Conservation (phyloP, 176 grass and related monocot genomes). For the Paspalum notatum region DNA sequence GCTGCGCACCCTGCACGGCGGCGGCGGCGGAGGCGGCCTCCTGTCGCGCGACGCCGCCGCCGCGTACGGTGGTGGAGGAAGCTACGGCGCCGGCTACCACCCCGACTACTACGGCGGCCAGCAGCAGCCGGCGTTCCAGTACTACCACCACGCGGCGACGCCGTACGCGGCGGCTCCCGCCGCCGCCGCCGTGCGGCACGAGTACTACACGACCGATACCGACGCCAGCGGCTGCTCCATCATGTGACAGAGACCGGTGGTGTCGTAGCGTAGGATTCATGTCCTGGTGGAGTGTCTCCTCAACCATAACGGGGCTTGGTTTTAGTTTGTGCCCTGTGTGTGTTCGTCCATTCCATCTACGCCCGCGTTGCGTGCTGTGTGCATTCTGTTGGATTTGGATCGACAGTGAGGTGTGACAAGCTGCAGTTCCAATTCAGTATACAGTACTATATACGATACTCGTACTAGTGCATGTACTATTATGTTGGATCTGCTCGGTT, state of each 20-base stretch:
- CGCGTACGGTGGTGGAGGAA: background rate
- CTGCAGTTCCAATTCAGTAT: too few relatives aligned
- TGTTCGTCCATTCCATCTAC: background rate
- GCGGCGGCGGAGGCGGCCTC: background rate
- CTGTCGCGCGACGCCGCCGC: background rate
- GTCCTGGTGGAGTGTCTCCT: background rate
- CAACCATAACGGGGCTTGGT: background rate
- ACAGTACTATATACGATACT: too few relatives aligned
- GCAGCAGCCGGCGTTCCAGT: background rate
- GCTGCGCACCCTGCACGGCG: conserved; percentile 38
- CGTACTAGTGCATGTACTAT: too few relatives aligned
- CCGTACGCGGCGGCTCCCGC: background rate
- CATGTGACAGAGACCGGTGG: background rate
- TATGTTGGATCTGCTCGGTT: background rate
- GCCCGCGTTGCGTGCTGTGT: too few relatives aligned
- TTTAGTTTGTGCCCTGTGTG: background rate
- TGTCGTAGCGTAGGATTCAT: background rate
- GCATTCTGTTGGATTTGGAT: too few relatives aligned
- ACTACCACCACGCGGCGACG: conserved; percentile 8
- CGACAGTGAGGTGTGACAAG: too few relatives aligned
- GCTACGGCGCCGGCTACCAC: background rate
- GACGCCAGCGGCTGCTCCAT: conserved; percentile 36
- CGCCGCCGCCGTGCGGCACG: conserved; percentile 19
- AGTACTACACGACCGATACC: conserved; percentile 10
- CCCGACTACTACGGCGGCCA: background rate